Conservation (phyloP, 2,329 filamentous ascomycete genomes). For the Scedosporium dehoogii region DNA sequence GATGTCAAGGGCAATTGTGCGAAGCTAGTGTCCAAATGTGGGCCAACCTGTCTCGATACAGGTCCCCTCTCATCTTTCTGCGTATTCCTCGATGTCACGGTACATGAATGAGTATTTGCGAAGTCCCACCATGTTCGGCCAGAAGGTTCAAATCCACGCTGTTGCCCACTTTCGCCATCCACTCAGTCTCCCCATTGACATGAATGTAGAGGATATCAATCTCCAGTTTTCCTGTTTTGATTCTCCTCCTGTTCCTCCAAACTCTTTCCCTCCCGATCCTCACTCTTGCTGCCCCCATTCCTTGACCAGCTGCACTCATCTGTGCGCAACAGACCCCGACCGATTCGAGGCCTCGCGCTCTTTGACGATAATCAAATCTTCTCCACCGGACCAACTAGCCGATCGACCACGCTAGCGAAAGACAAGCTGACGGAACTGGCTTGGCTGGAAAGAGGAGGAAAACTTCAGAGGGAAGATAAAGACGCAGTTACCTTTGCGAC, state of each 20-base stretch:
- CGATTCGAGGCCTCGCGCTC: neutral
- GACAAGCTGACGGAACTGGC: neutral
- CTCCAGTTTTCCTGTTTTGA: neutral
- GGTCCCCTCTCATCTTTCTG: neutral
- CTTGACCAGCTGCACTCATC: neutral
- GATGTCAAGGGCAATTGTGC: too few relatives aligned
- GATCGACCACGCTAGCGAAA: neutral
- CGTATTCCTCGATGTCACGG: neutral
- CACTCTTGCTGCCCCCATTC: neutral
- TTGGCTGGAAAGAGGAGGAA: neutral
- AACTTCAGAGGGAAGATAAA: neutral
- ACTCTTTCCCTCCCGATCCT: neutral
- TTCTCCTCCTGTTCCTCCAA: neutral
- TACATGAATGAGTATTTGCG: neutral
- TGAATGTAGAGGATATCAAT: neutral
- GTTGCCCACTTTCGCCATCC: neutral
- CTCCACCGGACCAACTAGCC: neutral
- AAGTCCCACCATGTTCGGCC: neutral
- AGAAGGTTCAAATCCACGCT: neutral
- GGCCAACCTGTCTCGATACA: neutral
- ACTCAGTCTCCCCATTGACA: neutral
- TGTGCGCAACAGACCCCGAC: neutral
- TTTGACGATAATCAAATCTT: neutral
- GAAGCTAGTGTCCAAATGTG: too few relatives aligned
- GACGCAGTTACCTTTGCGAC: neutral